These are phyloP conservation scores for Rhamnella rubrinervis DNA, from an alignment of 331 rosid genomes.

Conservation along the genomic window DNA sequence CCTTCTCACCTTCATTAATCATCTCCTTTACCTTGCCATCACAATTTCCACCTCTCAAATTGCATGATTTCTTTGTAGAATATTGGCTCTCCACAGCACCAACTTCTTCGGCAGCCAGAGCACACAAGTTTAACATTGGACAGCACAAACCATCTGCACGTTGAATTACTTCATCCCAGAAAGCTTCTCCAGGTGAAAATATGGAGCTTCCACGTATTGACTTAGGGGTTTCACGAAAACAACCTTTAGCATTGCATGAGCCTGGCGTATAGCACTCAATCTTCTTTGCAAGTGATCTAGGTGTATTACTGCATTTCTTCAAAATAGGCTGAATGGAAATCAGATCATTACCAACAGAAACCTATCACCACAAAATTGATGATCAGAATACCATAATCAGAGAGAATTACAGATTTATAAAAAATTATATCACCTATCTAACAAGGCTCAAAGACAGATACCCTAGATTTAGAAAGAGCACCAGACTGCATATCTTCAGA, in stretches of 20 bases:
- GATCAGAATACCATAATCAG: conserved; percentile 17
- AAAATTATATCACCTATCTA: conserved; percentile 25
- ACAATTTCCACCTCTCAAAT: conserved; percentile 39
- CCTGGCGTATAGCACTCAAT: conserved; percentile 69
- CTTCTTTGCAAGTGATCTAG: conserved; percentile 38
- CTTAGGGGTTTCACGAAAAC: conserved; percentile 59
- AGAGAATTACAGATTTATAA: not conserved
- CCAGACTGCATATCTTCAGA: conserved; percentile 36
- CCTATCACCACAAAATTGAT: conserved; percentile 35
- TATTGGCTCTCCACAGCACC: conserved; percentile 33
- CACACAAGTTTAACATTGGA: conserved; percentile 41
- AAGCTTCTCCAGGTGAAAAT: conserved; percentile 93
- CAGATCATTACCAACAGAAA: conserved; percentile 31
- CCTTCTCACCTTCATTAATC: conserved; percentile 40
- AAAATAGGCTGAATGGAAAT: conserved; percentile 39
- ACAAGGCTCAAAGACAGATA: conserved; percentile 25
- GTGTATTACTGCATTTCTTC: conserved; percentile 59
- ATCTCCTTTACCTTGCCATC: conserved; percentile 47
- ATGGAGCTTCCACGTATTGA: conserved; percentile 74
- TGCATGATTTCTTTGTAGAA: conserved; percentile 44
- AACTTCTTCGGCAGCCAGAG: conserved; percentile 41
- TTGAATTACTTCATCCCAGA: conserved; percentile 92
- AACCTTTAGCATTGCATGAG: conserved; percentile 49
- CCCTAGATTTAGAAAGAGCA: conserved; percentile 33
- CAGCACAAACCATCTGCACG: conserved; percentile 72